Evolutionary conservation across 345 rosid genomes (phyloP).

Genomic region (Eucalyptus regnans): DNA sequence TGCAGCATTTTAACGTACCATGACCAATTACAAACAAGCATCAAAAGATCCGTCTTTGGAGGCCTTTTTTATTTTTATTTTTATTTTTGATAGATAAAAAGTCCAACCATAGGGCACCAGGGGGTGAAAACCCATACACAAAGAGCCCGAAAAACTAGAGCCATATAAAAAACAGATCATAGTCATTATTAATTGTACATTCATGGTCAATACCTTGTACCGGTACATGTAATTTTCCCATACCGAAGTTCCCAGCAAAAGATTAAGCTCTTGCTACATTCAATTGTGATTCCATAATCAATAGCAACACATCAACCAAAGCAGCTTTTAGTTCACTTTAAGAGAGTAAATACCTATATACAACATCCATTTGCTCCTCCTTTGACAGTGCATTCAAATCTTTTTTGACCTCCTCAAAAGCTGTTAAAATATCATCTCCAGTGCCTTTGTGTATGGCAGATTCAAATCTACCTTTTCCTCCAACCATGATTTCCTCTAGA

Average conservation of each 20-base stretch:
- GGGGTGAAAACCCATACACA: neutral
- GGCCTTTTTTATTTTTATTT: neutral
- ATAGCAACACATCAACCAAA: neutral
- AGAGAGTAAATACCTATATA: constrained; percentile 35
- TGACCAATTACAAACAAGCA: neutral
- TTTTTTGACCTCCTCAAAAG: constrained; percentile 45
- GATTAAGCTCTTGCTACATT: neutral
- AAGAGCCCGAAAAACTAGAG: neutral
- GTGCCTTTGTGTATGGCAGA: constrained; percentile 4
- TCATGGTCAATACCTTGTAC: neutral
- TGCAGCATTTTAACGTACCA: neutral
- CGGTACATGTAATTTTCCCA: neutral
- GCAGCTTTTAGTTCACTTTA: neutral
- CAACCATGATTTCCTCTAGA: constrained; percentile 39
- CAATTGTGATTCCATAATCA: neutral
- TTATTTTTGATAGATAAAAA: neutral
- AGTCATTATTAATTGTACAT: neutral
- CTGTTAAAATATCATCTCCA: constrained; percentile 8
- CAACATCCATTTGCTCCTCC: constrained; percentile 71
- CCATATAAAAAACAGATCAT: neutral
- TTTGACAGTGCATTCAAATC: constrained; percentile 63
- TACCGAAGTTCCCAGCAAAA: neutral
- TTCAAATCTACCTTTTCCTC: constrained; percentile 16
- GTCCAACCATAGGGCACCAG: neutral
- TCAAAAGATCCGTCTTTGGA: neutral